A percentile compares a stretch with the other conserved stretches of the same genome.
These are phyloP conservation scores for Excoecaria cochinchinensis DNA, from an alignment of 345 rosid genomes.

Conservation along the genomic window DNA sequence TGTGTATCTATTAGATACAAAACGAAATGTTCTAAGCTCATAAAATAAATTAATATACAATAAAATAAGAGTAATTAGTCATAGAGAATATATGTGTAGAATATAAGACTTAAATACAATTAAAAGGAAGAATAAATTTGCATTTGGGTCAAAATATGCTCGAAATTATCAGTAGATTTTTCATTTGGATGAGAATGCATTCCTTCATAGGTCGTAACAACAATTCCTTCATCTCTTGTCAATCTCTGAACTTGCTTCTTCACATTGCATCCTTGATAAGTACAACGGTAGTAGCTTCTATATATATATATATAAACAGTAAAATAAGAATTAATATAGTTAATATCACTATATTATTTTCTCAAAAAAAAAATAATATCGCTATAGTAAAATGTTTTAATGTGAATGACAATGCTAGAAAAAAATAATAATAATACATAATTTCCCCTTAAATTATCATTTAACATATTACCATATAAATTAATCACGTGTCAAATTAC, in stretches of 20 bases:
- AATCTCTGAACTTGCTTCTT: constrained; percentile 36
- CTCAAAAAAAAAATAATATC: too few species aligned
- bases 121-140: constrained; percentile 23
- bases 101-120: background rate
- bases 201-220: constrained; percentile 37
- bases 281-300: constrained; percentile 37
- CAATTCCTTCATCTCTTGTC: constrained; percentile 30
- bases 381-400: too few species aligned
- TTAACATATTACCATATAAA: too few species aligned
- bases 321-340: background rate
- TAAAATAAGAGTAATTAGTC: background rate
- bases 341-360: background rate
- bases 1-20: too few species aligned
- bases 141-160: constrained; percentile 35
- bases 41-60: background rate
- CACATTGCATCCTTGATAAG: constrained; percentile 34
- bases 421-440: too few species aligned
- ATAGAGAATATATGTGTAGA: background rate
- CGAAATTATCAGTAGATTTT: constrained; percentile 34
- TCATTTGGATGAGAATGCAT: constrained; percentile 31
- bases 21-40: background rate
- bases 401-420: too few species aligned
- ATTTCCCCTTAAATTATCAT: too few species aligned
- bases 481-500: too few species aligned
- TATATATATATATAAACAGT: background rate